Evolutionary conservation across 345 rosid genomes (phyloP), one percentile per base, ranked within the genome.

Genomic region (Xanthoceras sorbifolium): DNA sequence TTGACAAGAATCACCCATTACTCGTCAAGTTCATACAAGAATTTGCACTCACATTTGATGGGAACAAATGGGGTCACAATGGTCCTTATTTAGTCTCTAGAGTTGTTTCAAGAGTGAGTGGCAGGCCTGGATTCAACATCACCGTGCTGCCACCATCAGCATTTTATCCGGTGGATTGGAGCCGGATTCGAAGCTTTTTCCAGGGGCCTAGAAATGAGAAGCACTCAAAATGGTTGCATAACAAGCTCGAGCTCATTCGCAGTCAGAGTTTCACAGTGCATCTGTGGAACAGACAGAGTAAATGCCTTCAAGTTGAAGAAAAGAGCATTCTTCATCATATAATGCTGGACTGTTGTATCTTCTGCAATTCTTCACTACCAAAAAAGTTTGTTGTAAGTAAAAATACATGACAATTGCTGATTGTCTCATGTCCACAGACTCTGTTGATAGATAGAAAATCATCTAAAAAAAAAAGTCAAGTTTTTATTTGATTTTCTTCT

Each of bases 21-120:
- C 82, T 96, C 57, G 79, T 76, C 83, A 88, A 83, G 61, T 96
- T 93, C 85, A 92, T 96, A 23, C 78, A 92, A 77, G 97, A 96
- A 79, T 96, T 92, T 78, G 87, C 97, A 0, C 86, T 82, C 73
- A 91, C 94, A 9, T 96, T 96, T 64, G 84, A 96, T 81, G 98
- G 98, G 18, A 92, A 85, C 84, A 96, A 88, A 80, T 96, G 99
- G 99, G 99, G 99, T 5, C 97, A 96, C 66, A 96, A 96, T 65
- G 99, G 99, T 69, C 99, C 97, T 1, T 93, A 96, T 73, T 76
- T 96, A 60, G 97, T 93, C 25, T 96, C 98, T 0, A 85, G 99
- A 74, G 99, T 96, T 6, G 85, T 92, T 22, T 71, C 87, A 6
- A 86, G 92, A 71, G 74, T 92, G 14, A 71, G 18, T 1, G 81